Conservation (phyloP, 768 basidiomycete genomes). For the Russula sp. region DNA sequence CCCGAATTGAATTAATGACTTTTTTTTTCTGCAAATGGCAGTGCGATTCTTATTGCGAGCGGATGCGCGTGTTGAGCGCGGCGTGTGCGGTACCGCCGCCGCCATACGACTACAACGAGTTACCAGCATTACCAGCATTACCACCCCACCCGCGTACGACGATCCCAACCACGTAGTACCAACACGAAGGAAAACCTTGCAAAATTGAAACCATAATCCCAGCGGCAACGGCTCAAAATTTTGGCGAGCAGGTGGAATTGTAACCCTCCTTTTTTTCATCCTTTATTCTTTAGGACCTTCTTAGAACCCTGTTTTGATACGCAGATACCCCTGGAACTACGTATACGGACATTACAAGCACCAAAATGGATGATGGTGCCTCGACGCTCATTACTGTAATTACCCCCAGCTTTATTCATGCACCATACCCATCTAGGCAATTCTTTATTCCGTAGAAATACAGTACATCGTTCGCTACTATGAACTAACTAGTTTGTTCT, state of each 20-base stretch:
- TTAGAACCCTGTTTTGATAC: not conserved
- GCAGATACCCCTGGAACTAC: not conserved
- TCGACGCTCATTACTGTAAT: slow-evolving; percentile 1
- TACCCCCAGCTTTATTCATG: not conserved
- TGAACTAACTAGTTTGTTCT: no score
- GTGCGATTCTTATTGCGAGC: slow-evolving; percentile 14
- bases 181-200: not conserved
- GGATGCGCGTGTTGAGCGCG: slow-evolving; percentile 16
- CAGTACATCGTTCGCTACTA: not conserved
- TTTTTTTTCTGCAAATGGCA: not conserved
- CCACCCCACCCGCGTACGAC: slow-evolving; percentile 6
- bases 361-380: not conserved
- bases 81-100: slow-evolving; percentile 13
- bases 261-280: not conserved
- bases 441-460: not conserved
- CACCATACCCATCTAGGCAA: no score
- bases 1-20: not conserved
- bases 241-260: not conserved
- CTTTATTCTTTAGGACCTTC: not conserved
- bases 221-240: not conserved
- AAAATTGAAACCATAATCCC: not conserved
- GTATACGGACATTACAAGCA: not conserved
- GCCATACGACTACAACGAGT: slow-evolving; percentile 4
- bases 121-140: not conserved
- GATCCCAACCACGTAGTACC: not conserved